Conservation (phyloP, 2,329 filamentous ascomycete species). For the Cryoendolithus antarcticus region DNA sequence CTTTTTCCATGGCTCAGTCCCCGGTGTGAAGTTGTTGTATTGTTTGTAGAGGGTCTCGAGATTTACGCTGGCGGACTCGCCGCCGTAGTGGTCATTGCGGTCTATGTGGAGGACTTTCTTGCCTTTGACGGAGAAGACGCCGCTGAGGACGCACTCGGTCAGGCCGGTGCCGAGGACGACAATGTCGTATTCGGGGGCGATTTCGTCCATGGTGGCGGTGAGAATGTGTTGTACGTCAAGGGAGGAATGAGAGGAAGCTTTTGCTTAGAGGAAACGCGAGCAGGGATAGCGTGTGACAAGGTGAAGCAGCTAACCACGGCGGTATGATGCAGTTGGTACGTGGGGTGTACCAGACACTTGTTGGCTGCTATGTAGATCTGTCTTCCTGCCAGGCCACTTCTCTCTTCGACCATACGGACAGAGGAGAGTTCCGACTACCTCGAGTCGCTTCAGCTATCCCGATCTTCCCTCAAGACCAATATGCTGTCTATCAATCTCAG, state of each 20-base stretch:
- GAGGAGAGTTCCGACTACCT: no score
- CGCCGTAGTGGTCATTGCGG: conserved; percentile 96
- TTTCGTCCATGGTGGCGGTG: conserved; percentile 72
- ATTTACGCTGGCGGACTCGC: conserved; percentile 92
- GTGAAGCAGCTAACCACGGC: no score
- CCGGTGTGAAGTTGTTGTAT: conserved; percentile 68
- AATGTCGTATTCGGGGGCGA: conserved; percentile 96
- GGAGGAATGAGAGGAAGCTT: conserved; percentile 1
- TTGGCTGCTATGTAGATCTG: no score
- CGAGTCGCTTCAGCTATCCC: no score
- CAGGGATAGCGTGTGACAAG: no score
- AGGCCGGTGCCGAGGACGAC: conserved; percentile 95
- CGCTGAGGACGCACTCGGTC: conserved; percentile 97
- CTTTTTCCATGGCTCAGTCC: conserved; percentile 93
- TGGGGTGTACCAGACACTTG: no score
- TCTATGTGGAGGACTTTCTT: conserved; percentile 99
- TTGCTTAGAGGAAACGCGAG: no score
- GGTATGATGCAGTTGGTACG: no score
- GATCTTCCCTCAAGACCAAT: no score
- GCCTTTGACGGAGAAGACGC: conserved; percentile 94
- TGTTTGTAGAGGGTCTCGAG: conserved; percentile 96
- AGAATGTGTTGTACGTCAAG: conserved; percentile 1
- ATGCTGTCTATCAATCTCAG: no score
- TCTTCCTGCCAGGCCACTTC: no score
- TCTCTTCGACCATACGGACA: no score